Conservation (phyloP, 2,329 filamentous ascomycete species). For the Thelonectria blattea region DNA sequence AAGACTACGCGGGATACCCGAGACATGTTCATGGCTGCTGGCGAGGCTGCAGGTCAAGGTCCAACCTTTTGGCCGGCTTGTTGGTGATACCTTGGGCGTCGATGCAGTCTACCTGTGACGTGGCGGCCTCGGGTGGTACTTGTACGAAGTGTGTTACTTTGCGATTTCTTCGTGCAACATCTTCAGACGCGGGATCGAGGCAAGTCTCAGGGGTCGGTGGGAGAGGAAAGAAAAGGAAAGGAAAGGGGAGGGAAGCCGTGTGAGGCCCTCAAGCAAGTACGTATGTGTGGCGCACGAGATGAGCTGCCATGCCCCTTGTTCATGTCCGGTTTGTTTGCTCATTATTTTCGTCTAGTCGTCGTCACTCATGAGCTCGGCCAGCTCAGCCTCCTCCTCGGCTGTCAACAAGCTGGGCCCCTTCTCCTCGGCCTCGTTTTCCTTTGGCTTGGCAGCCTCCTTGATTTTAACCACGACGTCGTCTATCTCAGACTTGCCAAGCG, state of each 20-base stretch:
- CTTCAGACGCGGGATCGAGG: not conserved
- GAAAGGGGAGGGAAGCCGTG: conserved; percentile 7
- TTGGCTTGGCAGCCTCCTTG: conserved; percentile 55
- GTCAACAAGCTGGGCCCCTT: conserved; percentile 66
- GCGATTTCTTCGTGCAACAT: not conserved
- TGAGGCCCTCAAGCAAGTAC: not conserved
- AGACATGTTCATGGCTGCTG: conserved; percentile 24
- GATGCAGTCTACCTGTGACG: no score
- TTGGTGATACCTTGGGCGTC: conserved; percentile 11
- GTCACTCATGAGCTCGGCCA: conserved; percentile 84
- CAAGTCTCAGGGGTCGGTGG: conserved; percentile 9
- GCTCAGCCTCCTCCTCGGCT: conserved; percentile 88
- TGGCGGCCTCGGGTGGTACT: conserved; percentile 12
- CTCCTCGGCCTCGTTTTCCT: conserved; percentile 55
- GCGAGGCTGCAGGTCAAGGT: not conserved
- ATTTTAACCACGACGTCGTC: conserved; percentile 56
- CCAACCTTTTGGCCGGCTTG: not conserved
- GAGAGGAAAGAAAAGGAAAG: no score
- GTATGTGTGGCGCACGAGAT: not conserved
- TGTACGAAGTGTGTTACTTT: not conserved
- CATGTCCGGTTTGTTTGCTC: not conserved
- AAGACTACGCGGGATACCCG: conserved; percentile 7
- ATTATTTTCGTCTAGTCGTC: conserved; percentile 57
- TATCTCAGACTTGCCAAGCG: conserved; percentile 66
- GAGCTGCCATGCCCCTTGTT: not conserved